These are phyloP conservation scores for Serendipita sp. DNA, from an alignment of 768 basidiomycete genomes.

Conservation along the genomic window DNA sequence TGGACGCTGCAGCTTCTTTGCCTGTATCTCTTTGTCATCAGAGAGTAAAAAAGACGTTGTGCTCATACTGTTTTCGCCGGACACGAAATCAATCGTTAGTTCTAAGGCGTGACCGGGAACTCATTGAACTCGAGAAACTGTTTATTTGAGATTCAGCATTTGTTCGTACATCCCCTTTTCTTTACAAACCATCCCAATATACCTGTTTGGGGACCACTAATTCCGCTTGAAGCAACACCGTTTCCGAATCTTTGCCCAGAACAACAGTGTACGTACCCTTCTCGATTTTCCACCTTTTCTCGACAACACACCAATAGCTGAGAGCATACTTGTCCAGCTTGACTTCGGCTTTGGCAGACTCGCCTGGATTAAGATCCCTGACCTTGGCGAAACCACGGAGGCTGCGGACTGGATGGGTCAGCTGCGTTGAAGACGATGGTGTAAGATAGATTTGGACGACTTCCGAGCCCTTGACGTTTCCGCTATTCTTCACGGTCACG, in stretches of 20 bases:
- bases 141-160: not conserved
- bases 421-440: constrained; percentile 24
- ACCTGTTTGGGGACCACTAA: constrained; percentile 14
- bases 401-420: constrained; percentile 42
- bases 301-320: constrained; percentile 22
- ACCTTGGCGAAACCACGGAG: constrained; percentile 51
- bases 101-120: no score
- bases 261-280: constrained; percentile 15
- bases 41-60: no score
- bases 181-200: constrained; percentile 18
- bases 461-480: constrained; percentile 11
- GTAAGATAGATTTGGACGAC: constrained; percentile 18
- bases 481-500: constrained; percentile 13
- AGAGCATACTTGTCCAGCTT: constrained; percentile 47
- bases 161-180: not conserved
- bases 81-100: no score
- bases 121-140: not conserved
- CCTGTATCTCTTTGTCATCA: no score
- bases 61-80: no score
- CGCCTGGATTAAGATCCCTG: constrained; percentile 34
- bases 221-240: constrained; percentile 12
- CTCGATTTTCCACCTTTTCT: constrained; percentile 19
- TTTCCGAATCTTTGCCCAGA: constrained; percentile 13
- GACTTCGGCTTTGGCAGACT: constrained; percentile 27
- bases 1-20: no score